Evolutionary conservation across 2,329 filamentous ascomycete species (phyloP), one percentile per base, ranked within the genome.

Genomic region (Monascus ruber): DNA sequence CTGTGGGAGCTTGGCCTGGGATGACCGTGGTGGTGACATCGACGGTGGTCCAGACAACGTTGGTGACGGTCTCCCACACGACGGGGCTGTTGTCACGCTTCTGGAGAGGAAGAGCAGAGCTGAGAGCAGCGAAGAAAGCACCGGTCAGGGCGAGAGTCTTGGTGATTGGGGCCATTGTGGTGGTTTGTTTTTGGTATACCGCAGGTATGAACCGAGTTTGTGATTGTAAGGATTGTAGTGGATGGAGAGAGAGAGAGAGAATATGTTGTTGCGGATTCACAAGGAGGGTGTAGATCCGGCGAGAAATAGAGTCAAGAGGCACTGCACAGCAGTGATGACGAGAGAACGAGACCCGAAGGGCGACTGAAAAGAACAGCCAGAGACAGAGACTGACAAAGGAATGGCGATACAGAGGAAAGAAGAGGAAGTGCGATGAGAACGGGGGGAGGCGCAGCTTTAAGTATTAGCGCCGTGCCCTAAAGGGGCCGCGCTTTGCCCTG

Each of bases 41-140:
- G 36, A 75, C 55, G 33, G 70, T 75, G 39, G 68, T 66, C 49
- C 66, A 64, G 39, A 66, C 68, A 37, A 66, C 56, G 24, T 67
- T 62, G 31, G 61, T 65, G 35, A 71, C 62, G 26, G 71, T 74
- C 45, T 70, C 61, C 59, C 64, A 72, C 39, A 71, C 67, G 31
- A 71, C 53, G 25, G 38, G 17, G 17, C 17, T 40, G 9, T 42
- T 35, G 37, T 65, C 65, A 39, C 61, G 60, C 53, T 63, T 64
- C 34, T 59, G 43, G 17, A 59, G 36, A 24, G 59, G 59, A 36
- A 51, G 53, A 33, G 60, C 53, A 25, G 54, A 47, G 44, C 49
- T 47, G 34, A 56, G 37, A 36, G 55, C 42, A 28, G 60, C 56
- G 41, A 61, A 56, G 47, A 60, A 48, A 40, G 59, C 51, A 48